These are phyloP conservation scores for Vanilla planifolia DNA, from an alignment of 106 monocot species.

Conservation along the genomic window DNA sequence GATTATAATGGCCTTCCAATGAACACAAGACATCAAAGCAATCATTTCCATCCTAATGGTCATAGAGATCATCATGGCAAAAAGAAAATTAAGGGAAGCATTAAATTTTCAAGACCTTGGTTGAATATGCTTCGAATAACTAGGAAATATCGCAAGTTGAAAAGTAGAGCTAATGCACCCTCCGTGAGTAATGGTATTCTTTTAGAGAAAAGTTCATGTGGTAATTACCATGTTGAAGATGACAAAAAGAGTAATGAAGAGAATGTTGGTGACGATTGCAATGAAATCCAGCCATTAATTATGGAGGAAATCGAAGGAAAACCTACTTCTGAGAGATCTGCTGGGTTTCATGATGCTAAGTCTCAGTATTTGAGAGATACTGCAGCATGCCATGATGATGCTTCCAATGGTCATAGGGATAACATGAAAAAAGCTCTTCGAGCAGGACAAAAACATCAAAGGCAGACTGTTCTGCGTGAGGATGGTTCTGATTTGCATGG, in stretches of 20 bases:
- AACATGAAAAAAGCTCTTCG: neutral
- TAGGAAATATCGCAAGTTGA: constrained; percentile 1
- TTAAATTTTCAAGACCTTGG: neutral
- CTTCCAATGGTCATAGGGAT: neutral
- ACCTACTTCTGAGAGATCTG: neutral
- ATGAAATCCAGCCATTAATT: neutral
- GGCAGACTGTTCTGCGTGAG: neutral
- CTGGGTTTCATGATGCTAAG: constrained; percentile 1
- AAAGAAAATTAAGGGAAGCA: constrained; percentile 8
- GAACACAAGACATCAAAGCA: neutral
- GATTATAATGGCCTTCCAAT: constrained; percentile 6
- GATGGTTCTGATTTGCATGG: constrained; percentile 4
- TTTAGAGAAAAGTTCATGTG: neutral
- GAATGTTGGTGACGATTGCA: neutral
- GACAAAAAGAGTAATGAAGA: neutral
- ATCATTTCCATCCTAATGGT: neutral
- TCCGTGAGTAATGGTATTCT: neutral
- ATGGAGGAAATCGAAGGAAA: neutral
- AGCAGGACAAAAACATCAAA: neutral
- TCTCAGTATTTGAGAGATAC: neutral
- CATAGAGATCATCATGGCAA: constrained; percentile 12
- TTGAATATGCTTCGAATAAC: neutral
- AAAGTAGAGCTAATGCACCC: neutral
- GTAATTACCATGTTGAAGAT: neutral
- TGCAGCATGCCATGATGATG: neutral